Percentiles rank a stretch among this genome's conserved stretches.
These are phyloP conservation scores for Bathelium albidoporum DNA, from an alignment of 495 filamentous ascomycete species.

Conservation along the genomic window DNA sequence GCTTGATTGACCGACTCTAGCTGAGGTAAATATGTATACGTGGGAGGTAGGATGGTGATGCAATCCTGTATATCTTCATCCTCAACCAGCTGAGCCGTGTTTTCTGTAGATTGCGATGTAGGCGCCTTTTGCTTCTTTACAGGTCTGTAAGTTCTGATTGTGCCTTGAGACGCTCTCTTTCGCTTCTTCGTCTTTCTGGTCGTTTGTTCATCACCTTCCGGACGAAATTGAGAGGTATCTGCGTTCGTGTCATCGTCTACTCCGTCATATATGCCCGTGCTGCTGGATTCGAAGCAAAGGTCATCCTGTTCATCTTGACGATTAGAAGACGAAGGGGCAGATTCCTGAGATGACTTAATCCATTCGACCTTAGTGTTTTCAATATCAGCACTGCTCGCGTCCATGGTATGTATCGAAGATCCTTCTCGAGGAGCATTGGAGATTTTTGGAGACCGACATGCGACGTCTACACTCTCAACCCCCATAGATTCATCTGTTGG, in stretches of 20 bases:
- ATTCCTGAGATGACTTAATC: not conserved
- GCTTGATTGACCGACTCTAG: not conserved
- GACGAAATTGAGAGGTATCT: not conserved
- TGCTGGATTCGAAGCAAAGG: not conserved
- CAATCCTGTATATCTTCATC: constrained; percentile 7
- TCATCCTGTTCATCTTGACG: not conserved
- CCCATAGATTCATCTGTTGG: not conserved
- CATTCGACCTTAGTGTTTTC: not conserved
- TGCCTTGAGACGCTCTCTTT: constrained; percentile 10
- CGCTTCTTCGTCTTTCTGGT: not conserved
- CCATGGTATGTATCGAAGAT: not conserved
- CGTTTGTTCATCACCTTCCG: not conserved
- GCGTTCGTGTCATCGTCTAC: not conserved
- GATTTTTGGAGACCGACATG: not conserved
- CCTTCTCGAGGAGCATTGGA: not conserved
- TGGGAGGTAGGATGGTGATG: not conserved
- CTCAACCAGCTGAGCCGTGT: not conserved
- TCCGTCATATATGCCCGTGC: not conserved
- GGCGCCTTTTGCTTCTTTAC: not conserved
- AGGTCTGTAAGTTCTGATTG: not conserved
- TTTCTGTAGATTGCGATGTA: not conserved
- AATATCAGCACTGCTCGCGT: not conserved
- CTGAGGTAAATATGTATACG: not conserved
- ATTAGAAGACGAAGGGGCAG: not conserved
- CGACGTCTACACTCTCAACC: not conserved